Evolutionary conservation across 2,329 filamentous ascomycete genomes (phyloP).

Genomic region (Trichoderma gracile): DNA sequence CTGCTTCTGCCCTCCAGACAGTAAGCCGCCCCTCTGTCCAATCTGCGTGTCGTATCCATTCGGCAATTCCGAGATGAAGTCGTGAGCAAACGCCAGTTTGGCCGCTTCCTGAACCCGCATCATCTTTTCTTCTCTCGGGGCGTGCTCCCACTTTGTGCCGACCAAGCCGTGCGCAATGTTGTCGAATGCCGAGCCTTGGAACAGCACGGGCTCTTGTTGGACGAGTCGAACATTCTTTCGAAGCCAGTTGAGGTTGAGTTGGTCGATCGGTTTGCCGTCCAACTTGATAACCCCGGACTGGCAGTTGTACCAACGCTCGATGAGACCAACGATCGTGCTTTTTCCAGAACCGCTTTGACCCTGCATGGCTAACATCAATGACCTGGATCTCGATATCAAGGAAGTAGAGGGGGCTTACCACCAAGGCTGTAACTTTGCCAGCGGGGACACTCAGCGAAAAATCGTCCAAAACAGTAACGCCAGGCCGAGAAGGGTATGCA

Average conservation of each 20-base stretch:
- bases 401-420: constrained; percentile 35
- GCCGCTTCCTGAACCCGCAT: constrained; percentile 49
- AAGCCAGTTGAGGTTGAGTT: constrained; percentile 44
- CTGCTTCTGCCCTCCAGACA: constrained; percentile 68
- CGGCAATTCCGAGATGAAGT: constrained; percentile 52
- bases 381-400: neutral
- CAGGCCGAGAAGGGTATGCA: constrained; percentile 48
- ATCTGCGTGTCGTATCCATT: constrained; percentile 55
- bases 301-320: constrained; percentile 45
- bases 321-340: constrained; percentile 43
- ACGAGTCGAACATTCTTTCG: constrained; percentile 43
- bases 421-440: constrained; percentile 47
- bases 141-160: constrained; percentile 43
- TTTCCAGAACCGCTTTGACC: constrained; percentile 44
- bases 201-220: constrained; percentile 48
- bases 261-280: constrained; percentile 39
- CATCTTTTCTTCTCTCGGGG: constrained; percentile 45
- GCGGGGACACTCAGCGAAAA: constrained; percentile 47
- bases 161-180: constrained; percentile 56
- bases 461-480: constrained; percentile 44
- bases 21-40: constrained; percentile 62
- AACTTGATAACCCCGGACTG: constrained; percentile 40
- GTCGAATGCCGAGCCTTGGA: constrained; percentile 52
- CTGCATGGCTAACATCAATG: constrained; percentile 27
- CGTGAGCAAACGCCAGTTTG: constrained; percentile 51